phyloP scores from a whole-genome alignment of 208 protist species.

The Trypanosoma mega region DNA sequence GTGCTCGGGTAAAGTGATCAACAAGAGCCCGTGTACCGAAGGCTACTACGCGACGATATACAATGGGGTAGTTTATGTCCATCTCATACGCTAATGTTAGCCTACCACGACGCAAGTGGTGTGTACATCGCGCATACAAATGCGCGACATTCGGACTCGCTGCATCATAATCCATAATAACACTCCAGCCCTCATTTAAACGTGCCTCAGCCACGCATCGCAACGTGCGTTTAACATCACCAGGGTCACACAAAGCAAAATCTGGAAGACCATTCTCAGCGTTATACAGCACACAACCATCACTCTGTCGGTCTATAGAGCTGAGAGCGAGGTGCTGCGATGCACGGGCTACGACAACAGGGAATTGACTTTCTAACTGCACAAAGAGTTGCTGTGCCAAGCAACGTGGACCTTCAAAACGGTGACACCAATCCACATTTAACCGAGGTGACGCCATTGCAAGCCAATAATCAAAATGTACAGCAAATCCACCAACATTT shows the following conservation, averaged over 20 bases:
- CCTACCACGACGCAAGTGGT: conserved; percentile 65
- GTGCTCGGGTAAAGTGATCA: conserved; percentile 54
- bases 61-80: conserved; percentile 56
- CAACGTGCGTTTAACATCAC: conserved; percentile 26
- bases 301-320: conserved; percentile 20
- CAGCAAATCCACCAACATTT: conserved; percentile 71
- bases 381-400: conserved; percentile 88
- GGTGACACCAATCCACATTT: conserved; percentile 80
- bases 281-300: conserved; percentile 45
- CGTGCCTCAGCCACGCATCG: conserved; percentile 60
- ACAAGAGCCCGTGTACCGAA: conserved; percentile 69
- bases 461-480: conserved; percentile 83
- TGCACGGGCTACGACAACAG: conserved; percentile 30
- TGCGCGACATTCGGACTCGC: conserved; percentile 38
- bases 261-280: conserved; percentile 32
- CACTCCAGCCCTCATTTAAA: conserved; percentile 83
- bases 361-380: conserved; percentile 78
- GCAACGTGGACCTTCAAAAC: conserved; percentile 80
- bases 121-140: conserved; percentile 57
- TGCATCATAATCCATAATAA: conserved; percentile 67
- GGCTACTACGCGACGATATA: conserved; percentile 70
- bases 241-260: conserved; percentile 11
- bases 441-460: conserved; percentile 51
- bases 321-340: conserved; percentile 36
- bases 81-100: conserved; percentile 78